Percentiles rank a stretch among this genome's conserved stretches.
phyloP scores from a whole-genome alignment of 768 basidiomycete species.

The Auricularia auricula-judae region DNA sequence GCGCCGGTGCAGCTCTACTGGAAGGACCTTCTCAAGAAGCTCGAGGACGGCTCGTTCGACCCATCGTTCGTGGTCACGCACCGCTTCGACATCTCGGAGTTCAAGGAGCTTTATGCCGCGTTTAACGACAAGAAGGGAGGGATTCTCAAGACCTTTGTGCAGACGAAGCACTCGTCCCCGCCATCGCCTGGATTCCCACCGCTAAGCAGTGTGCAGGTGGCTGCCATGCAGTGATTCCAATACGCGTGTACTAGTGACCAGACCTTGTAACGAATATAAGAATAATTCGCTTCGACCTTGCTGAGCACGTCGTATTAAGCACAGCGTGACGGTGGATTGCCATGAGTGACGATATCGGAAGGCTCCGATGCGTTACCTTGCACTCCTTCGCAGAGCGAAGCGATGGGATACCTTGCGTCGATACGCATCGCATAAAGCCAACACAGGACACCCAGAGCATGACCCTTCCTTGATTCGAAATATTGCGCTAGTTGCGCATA shows the following conservation, averaged over 20 bases:
- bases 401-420: background rate
- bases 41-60: constrained; percentile 59
- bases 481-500: constrained; percentile 83
- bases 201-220: constrained; percentile 34
- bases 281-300: too few species aligned
- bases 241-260: background rate
- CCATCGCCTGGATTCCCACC: constrained; percentile 41
- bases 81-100: background rate
- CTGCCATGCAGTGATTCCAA: background rate
- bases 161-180: constrained; percentile 44
- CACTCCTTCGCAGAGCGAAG: background rate
- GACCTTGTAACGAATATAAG: too few species aligned
- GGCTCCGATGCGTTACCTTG: background rate
- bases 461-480: constrained; percentile 37
- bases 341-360: background rate
- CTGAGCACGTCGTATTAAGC: too few species aligned
- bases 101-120: constrained; percentile 42
- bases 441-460: background rate
- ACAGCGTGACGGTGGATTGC: background rate
- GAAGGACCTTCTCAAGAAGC: constrained; percentile 57
- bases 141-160: constrained; percentile 55
- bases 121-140: constrained; percentile 50
- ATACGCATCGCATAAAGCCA: background rate
- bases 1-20: constrained; percentile 64
- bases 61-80: constrained; percentile 1